phyloP scores from a whole-genome alignment of 139 green algal species.

The Yamagishiella unicocca region DNA sequence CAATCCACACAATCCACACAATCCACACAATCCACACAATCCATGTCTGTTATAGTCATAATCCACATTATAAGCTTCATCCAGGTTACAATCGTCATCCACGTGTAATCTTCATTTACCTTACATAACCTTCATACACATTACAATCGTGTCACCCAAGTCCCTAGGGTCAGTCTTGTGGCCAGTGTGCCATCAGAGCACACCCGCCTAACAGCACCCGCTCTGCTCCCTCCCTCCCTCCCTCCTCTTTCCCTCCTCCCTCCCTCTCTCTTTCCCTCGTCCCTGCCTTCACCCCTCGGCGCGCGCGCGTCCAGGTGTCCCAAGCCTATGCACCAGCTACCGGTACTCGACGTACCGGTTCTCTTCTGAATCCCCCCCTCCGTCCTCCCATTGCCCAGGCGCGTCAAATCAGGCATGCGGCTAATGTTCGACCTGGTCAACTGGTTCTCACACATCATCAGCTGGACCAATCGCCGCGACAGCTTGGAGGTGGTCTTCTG shows the following conservation, averaged over 20 bases:
- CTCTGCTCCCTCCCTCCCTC: neutral
- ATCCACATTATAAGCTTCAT: too few species aligned
- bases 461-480: neutral
- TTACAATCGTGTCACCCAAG: too few species aligned
- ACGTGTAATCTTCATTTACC: too few species aligned
- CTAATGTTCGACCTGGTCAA: neutral
- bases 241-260: neutral
- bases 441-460: conserved; percentile 50
- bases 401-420: conserved; percentile 27
- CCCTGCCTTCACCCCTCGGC: too few species aligned
- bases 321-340: neutral
- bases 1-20: neutral
- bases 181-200: too few species aligned
- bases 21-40: too few species aligned
- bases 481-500: conserved; percentile 47
- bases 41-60: too few species aligned
- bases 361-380: neutral
- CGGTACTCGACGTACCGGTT: neutral
- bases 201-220: too few species aligned
- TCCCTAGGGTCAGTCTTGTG: too few species aligned
- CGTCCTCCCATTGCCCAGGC: neutral
- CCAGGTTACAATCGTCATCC: too few species aligned
- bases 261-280: neutral
- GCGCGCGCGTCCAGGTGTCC: neutral
- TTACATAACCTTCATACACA: too few species aligned